Base-by-base conservation (phyloP, 805 yeast genomes). In the Candida verbasci region DNA sequence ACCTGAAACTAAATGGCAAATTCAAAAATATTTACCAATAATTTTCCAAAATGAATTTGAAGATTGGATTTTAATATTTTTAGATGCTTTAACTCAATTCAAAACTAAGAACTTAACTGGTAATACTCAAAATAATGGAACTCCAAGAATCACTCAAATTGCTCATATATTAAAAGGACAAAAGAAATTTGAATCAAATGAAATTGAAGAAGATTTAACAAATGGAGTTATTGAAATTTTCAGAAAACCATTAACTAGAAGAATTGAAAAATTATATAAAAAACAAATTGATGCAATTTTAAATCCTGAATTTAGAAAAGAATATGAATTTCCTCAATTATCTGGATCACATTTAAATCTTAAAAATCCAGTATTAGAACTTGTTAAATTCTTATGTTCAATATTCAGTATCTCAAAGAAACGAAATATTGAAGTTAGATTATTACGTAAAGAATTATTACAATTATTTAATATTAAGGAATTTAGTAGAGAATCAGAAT, bases 31-130 rank as follows among this genome's bases (percentile, higher is more conserved):
- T 46, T 60, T 93, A 28, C 97, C 99, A 0, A 56, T 68, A 1
- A 72, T 87, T 12, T 74, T 83, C 43, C 91, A 80, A 49, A 74
- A 73, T 6, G 97, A 93, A 53, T 88, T 93, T 63, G 83, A 81
- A 31, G 93, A 83, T 47, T 93, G 96, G 96, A 64, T 86, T 26
- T 64, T 79, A 29, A 76, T 86, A 42, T 80, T 87, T 49, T 58
- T 89, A 50, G 93, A 86, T 55, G 65, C 83, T 2, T 62, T 87
- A 46, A 66, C 80, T 24, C 62, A 66, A 31, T 27, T 26, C 16
- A 82, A 85, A 45, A 60, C 60, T 10, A 66, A 62, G 2, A 54
- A 55, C 3, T 49, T 63, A 17, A 25, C 12, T 6, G 55, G 63
- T 2, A 58, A 57, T 3, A 53, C 65, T 2, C 65, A 56, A 42